A percentile compares a stretch with the other conserved stretches of the same genome.
Conservation (phyloP, 2,329 filamentous ascomycete genomes). For the Endocalyx cinctus region DNA sequence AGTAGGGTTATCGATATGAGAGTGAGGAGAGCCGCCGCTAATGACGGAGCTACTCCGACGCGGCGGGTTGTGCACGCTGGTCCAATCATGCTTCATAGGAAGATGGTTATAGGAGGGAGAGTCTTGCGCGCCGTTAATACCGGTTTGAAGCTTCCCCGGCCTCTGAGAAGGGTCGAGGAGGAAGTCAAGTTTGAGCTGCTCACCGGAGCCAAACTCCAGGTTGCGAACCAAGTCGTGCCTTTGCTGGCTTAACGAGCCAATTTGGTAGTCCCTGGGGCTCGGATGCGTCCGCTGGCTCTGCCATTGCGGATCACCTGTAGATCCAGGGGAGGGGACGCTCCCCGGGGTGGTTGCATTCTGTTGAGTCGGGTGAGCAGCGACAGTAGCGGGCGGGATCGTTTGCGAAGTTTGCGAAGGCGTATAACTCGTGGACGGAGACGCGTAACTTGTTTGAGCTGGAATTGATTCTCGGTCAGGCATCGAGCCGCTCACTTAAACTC, state of each 20-base stretch:
- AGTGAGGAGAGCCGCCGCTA: constrained; percentile 8
- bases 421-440: constrained; percentile 21
- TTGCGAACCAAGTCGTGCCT: constrained; percentile 47
- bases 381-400: constrained; percentile 21
- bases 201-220: constrained; percentile 53
- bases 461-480: too few relatives aligned
- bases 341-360: constrained; percentile 34
- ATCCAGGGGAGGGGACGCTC: constrained; percentile 33
- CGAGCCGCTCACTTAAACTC: too few relatives aligned
- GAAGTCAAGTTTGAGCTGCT: constrained; percentile 69
- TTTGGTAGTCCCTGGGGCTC: constrained; percentile 23
- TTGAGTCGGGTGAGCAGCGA: constrained; percentile 21
- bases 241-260: constrained; percentile 39
- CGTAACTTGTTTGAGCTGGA: constrained; percentile 27
- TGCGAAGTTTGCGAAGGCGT: constrained; percentile 15
- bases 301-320: constrained; percentile 21
- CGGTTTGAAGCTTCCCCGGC: constrained; percentile 47
- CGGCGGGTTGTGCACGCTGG: constrained; percentile 17
- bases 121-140: constrained; percentile 44
- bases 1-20: constrained; percentile 3
- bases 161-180: constrained; percentile 59
- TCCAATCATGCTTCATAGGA: constrained; percentile 49
- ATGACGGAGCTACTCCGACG: constrained; percentile 2
- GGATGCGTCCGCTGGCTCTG: constrained; percentile 24
- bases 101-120: constrained; percentile 38